A percentile compares a stretch with the other conserved stretches of the same genome.
These are phyloP conservation scores for Aspergillus nomiae DNA, from an alignment of 2,329 filamentous ascomycete genomes.

Conservation along the genomic window DNA sequence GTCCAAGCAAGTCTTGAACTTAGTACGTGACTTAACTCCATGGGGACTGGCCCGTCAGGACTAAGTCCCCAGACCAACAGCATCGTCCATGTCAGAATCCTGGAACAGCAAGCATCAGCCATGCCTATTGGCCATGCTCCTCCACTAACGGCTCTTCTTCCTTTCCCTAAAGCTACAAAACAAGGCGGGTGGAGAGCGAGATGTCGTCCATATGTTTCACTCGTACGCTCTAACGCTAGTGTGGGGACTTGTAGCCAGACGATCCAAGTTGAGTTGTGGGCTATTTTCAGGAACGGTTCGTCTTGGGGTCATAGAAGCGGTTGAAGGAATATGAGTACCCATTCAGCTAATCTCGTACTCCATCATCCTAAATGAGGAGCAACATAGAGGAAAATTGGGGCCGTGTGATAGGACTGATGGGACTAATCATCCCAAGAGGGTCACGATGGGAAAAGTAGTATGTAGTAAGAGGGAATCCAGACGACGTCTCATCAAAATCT, in stretches of 20 bases:
- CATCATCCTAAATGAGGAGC: background rate
- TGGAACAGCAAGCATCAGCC: background rate
- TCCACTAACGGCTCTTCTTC: background rate
- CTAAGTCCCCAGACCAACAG: background rate
- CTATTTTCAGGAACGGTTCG: slow-evolving; percentile 7
- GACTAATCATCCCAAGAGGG: background rate
- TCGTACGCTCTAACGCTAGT: slow-evolving; percentile 5
- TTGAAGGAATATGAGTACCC: background rate
- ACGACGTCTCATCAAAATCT: background rate
- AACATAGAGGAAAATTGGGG: background rate
- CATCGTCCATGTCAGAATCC: background rate
- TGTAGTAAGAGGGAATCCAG: background rate
- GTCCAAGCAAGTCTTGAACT: background rate
- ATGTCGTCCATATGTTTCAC: slow-evolving; percentile 10
- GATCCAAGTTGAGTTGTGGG: slow-evolving; percentile 1
- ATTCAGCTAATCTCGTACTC: background rate
- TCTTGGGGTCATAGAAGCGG: background rate
- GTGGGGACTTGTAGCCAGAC: background rate
- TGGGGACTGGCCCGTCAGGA: background rate
- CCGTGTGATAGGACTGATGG: background rate
- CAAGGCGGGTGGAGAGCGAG: background rate
- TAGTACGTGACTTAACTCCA: background rate
- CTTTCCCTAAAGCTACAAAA: background rate
- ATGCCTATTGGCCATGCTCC: background rate
- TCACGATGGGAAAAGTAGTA: background rate